phyloP scores from a whole-genome alignment of 1,284 basidiomycete genomes.

The Ustilago nuda region DNA sequence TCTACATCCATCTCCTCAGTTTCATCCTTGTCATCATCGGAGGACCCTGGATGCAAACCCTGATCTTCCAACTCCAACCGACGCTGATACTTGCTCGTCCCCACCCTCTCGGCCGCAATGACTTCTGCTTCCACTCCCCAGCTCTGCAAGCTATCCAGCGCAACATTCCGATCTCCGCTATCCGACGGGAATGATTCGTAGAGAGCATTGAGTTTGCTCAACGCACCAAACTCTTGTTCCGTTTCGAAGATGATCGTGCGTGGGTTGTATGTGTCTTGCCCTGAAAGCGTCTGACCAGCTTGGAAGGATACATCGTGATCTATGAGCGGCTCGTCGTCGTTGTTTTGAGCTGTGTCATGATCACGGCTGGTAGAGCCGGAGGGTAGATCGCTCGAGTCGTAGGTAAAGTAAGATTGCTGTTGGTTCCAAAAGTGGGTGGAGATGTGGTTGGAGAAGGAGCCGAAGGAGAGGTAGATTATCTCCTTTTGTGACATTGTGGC shows the following conservation, averaged over 20 bases:
- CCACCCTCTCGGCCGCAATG: conserved; percentile 21
- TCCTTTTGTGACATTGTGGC: conserved; percentile 52
- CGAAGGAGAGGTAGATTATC: conserved; percentile 65
- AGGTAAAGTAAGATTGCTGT: conserved; percentile 64
- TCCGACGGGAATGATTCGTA: conserved; percentile 44
- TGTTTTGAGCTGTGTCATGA: conserved; percentile 2
- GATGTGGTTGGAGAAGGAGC: conserved; percentile 62
- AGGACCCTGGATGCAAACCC: conserved; percentile 38
- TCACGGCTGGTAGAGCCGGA: conserved; percentile 27
- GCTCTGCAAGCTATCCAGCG: conserved; percentile 27
- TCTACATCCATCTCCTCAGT: conserved; percentile 13
- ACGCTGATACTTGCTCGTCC: conserved; percentile 43
- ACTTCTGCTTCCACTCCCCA: conserved; percentile 33
- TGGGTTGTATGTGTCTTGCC: conserved; percentile 61
- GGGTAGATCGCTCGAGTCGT: conserved; percentile 29
- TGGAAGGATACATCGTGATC: conserved; percentile 64
- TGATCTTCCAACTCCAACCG: conserved; percentile 48
- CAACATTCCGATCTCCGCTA: conserved; percentile 21
- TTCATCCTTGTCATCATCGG: conserved; percentile 27
- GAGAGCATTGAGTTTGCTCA: conserved; percentile 50
- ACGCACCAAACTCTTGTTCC: conserved; percentile 58
- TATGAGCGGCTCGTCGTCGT: conserved; percentile 43
- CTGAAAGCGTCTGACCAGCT: conserved; percentile 51
- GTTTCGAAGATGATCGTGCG: conserved; percentile 61
- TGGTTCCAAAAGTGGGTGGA: conserved; percentile 67